These are phyloP conservation scores for Aspergillus sp. DNA, from an alignment of 2,329 filamentous ascomycete species.

Conservation along the genomic window DNA sequence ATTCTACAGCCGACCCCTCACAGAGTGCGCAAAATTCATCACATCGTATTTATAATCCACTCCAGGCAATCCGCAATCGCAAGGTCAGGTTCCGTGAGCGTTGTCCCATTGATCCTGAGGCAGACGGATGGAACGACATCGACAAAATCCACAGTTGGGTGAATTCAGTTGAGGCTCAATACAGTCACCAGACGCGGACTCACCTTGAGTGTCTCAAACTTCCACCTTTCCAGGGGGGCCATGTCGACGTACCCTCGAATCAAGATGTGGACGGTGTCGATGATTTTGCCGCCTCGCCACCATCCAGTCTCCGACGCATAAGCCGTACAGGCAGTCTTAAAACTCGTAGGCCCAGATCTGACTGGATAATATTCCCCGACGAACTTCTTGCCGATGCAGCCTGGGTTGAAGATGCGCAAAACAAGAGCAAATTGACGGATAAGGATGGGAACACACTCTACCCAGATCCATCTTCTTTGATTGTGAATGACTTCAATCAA, in stretches of 20 bases:
- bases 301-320: constrained; percentile 42
- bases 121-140: constrained; percentile 74
- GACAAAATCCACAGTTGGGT: constrained; percentile 74
- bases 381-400: constrained; percentile 87
- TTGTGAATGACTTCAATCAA: constrained; percentile 13
- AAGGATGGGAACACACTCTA: constrained; percentile 72
- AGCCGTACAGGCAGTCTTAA: constrained; percentile 53
- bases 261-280: constrained; percentile 27
- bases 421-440: constrained; percentile 80
- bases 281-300: constrained; percentile 31
- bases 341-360: constrained; percentile 70
- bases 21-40: constrained; percentile 38
- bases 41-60: constrained; percentile 79
- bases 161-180: constrained; percentile 60
- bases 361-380: constrained; percentile 80
- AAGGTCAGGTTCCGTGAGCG: constrained; percentile 80
- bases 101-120: constrained; percentile 69
- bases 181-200: constrained; percentile 44
- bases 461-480: constrained; percentile 27
- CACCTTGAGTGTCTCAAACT: constrained; percentile 46
- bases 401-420: constrained; percentile 81
- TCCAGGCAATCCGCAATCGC: constrained; percentile 89
- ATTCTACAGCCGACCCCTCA: constrained; percentile 15
- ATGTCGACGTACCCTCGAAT: constrained; percentile 9
- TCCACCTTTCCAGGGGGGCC: constrained; percentile 40